phyloP scores from a whole-genome alignment of 257 asterid species.

The Rhazya stricta region DNA sequence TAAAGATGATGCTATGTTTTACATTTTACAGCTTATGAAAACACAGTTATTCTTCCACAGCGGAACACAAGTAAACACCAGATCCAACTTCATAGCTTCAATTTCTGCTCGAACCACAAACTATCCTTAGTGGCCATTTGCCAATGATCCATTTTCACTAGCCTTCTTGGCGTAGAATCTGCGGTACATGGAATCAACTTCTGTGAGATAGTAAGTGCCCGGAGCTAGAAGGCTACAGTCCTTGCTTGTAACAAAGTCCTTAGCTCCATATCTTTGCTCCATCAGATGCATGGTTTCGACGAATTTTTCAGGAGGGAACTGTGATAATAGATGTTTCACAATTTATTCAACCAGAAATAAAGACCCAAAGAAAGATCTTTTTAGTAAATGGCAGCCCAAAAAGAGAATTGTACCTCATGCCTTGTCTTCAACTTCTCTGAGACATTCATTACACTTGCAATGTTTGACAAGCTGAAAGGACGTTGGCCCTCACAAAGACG shows the following conservation, averaged over 20 bases:
- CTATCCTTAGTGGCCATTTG: constrained; percentile 68
- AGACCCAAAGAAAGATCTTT: not conserved
- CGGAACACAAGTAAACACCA: constrained; percentile 27
- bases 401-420: constrained; percentile 57
- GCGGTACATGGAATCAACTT: constrained; percentile 86
- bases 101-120: constrained; percentile 8
- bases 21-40: constrained; percentile 5
- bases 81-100: constrained; percentile 23
- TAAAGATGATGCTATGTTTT: not conserved
- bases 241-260: constrained; percentile 73
- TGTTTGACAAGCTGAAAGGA: constrained; percentile 87
- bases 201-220: constrained; percentile 84
- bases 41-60: constrained; percentile 29
- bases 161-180: constrained; percentile 78
- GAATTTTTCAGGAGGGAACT: constrained; percentile 82
- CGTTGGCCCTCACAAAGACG: constrained; percentile 62
- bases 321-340: constrained; percentile 21
- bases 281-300: constrained; percentile 76
- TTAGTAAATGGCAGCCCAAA: not conserved
- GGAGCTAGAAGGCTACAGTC: constrained; percentile 80
- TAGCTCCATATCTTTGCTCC: constrained; percentile 96
- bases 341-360: not conserved
- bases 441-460: constrained; percentile 66
- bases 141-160: constrained; percentile 41
- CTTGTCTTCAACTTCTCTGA: constrained; percentile 72